Percentiles rank a stretch among this genome's conserved stretches.
Conservation (phyloP, 2,329 filamentous ascomycete genomes). For the Exophiala mesophila region DNA sequence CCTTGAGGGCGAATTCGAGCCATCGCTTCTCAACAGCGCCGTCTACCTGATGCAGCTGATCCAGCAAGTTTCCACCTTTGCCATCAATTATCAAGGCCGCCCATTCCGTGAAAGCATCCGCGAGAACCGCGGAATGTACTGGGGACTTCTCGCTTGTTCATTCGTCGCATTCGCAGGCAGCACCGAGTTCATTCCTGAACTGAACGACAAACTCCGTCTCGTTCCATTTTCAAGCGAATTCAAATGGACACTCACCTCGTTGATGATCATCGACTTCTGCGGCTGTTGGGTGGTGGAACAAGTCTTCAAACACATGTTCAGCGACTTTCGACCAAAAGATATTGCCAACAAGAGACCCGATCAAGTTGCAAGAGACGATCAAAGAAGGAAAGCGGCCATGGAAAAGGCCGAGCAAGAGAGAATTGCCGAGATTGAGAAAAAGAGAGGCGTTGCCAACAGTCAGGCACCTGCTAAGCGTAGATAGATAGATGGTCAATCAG, state of each 20-base stretch:
- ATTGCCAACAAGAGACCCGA: conserved; percentile 83
- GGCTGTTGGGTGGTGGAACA: conserved; percentile 87
- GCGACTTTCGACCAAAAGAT: conserved; percentile 87
- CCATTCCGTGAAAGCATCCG: conserved; percentile 94
- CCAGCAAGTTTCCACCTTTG: conserved; percentile 97
- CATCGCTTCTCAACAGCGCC: conserved; percentile 90
- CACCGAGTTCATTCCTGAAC: conserved; percentile 89
- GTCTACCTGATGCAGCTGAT: conserved; percentile 97
- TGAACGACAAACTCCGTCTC: conserved; percentile 88
- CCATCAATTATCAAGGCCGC: conserved; percentile 98
- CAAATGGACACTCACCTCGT: conserved; percentile 73
- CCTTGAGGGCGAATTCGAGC: conserved; percentile 88
- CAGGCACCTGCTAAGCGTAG: conserved; percentile 3
- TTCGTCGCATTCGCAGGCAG: conserved; percentile 90
- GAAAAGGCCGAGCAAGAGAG: conserved; percentile 29
- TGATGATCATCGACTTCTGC: conserved; percentile 84
- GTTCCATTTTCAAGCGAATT: conserved; percentile 87
- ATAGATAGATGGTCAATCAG: no score
- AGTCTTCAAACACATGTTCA: conserved; percentile 76
- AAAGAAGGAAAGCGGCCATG: conserved; percentile 59
- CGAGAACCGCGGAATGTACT: conserved; percentile 98
- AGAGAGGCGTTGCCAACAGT: conserved; percentile 23
- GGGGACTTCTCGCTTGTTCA: conserved; percentile 84
- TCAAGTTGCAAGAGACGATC: conserved; percentile 71
- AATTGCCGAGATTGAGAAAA: conserved; percentile 27